Evolutionary conservation across 768 basidiomycete genomes (phyloP), one percentile per base, ranked within the genome.

Genomic region (Lepiota brunneoincarnata): DNA sequence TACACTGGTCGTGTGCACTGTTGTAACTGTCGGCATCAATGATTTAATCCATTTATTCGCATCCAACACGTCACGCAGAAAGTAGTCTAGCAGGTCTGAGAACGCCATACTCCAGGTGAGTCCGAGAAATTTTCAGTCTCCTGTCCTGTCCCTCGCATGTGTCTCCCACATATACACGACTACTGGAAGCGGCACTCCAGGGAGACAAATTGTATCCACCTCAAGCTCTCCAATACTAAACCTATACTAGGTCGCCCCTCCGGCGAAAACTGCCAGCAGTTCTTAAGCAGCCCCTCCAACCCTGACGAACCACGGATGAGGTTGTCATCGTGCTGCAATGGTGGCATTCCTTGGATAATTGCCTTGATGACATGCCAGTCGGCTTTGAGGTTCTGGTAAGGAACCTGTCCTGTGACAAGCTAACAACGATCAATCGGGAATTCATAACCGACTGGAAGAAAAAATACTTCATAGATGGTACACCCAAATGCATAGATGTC

Each of bases 401-500:
- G 69, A 18, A 67, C 15, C 4, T 58, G 59, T 15, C 61, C 63
- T 1, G 67, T 63, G n/a, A 69, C 43, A 15, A 71, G 45, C 68
- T 65, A 20, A 35, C 42, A 15, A 24, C 44, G 59, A 38, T 44
- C 23, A 21, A n/a, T 34, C 42, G 21, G 35, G 20, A 24, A 26
- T 41, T 34, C 20, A 28, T 15, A 14, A 51, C 44, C 42, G 1
- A n/a, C 15, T 12, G 12, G 28, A 48, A 34, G 12, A 15, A 37
- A 11, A 11, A 64, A 39, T 36, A 71, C 71, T 59, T 71, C 65
- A 40, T 66, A 69, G 12, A 61, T 58, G 2, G 65, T 68, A 56
- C 68, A 68, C 5, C 58, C 71, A 26, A 72, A 69, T 0, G 68
- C 54, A 60, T 66, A 71, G 0, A 69, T 57, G 51, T 71, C 71